These are phyloP conservation scores for Pseudocercospora fijiensis DNA, from an alignment of 2,329 filamentous ascomycete species.

Conservation along the genomic window DNA sequence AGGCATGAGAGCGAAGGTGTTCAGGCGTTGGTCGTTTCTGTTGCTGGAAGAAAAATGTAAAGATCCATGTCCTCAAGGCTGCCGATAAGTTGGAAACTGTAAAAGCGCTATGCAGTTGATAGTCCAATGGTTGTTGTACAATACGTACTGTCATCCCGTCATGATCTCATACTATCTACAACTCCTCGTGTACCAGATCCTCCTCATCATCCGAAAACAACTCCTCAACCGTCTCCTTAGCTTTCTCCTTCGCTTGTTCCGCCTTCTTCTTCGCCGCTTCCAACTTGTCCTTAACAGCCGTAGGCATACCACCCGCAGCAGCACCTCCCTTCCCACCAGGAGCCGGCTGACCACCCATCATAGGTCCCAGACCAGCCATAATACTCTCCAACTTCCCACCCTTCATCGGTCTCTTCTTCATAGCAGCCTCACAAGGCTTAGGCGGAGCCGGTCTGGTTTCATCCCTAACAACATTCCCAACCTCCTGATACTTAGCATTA, in stretches of 20 bases:
- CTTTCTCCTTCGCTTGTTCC: constrained; percentile 11
- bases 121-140: neutral
- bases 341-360: constrained; percentile 14
- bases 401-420: constrained; percentile 35
- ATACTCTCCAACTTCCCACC: constrained; percentile 33
- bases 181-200: constrained; percentile 18
- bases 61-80: neutral
- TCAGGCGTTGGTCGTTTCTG: neutral
- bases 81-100: neutral
- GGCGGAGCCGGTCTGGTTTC: constrained; percentile 27
- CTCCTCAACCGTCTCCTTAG: constrained; percentile 11
- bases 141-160: constrained; percentile 2
- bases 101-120: neutral
- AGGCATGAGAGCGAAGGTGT: neutral
- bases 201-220: constrained; percentile 5
- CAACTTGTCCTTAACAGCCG: constrained; percentile 24
- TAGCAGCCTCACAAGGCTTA: constrained; percentile 30
- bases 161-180: constrained; percentile 7
- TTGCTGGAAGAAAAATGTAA: neutral
- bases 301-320: constrained; percentile 24
- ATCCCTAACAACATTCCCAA: constrained; percentile 29
- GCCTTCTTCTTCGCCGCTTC: constrained; percentile 20
- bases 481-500: constrained; percentile 31
- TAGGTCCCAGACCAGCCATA: constrained; percentile 23
- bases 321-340: constrained; percentile 7